Evolutionary conservation across 192 early-diverging fungal genomes (phyloP).

Genomic region (Globomyces pollinis-pini): DNA sequence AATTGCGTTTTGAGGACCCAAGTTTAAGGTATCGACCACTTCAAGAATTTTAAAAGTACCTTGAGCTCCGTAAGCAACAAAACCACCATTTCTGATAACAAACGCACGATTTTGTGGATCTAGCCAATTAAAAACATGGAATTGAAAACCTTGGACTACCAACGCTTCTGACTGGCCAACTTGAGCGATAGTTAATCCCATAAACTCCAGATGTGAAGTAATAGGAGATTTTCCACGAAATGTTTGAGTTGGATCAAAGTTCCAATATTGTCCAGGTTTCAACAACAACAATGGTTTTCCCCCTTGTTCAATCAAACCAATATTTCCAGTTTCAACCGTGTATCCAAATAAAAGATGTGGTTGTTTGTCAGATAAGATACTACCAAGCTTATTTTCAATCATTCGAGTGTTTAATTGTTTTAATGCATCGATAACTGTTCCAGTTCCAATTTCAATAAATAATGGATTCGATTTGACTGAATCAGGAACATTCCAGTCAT

Average conservation of each 20-base stretch:
- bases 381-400: conserved; percentile 19
- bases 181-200: conserved; percentile 37
- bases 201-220: conserved; percentile 24
- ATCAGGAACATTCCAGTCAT: conserved; percentile 40
- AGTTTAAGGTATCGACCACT: conserved; percentile 40
- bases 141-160: conserved; percentile 31
- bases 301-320: conserved; percentile 27
- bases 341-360: conserved; percentile 18
- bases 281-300: conserved; percentile 32
- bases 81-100: conserved; percentile 38
- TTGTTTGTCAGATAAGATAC: conserved; percentile 26
- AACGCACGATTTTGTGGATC: conserved; percentile 40
- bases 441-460: conserved; percentile 30
- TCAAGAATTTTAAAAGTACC: conserved; percentile 32
- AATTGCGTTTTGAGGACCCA: conserved; percentile 32
- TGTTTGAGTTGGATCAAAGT: conserved; percentile 21
- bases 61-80: conserved; percentile 34
- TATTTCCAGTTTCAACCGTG: conserved; percentile 28
- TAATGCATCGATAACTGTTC: conserved; percentile 23
- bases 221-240: conserved; percentile 20
- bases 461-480: conserved; percentile 25
- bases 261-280: conserved; percentile 31
- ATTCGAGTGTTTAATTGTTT: conserved; percentile 32
- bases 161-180: conserved; percentile 40
- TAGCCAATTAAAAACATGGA: too few species aligned